Evolutionary conservation across 176 grass and related monocot species (phyloP).

Genomic region (Echinochloa phyllopogon): DNA sequence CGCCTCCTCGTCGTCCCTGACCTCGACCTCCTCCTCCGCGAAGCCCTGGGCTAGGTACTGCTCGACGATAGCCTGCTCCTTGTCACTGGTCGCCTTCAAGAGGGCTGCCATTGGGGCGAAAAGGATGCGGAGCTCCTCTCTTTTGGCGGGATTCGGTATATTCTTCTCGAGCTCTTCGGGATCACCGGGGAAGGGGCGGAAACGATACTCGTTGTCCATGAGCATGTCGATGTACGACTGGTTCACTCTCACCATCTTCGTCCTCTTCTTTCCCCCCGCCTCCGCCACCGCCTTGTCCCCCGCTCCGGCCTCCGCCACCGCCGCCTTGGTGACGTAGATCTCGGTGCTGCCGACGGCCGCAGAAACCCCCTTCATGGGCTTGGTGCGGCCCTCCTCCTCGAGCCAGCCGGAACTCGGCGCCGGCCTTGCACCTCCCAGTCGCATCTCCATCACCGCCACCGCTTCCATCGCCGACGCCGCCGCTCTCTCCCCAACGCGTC

Average conservation of each 20-base stretch:
- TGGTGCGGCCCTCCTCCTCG: too few species aligned
- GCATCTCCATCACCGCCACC: too few species aligned
- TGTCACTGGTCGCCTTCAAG: not conserved
- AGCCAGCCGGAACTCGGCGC: too few species aligned
- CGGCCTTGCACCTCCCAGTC: too few species aligned
- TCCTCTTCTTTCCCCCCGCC: too few species aligned
- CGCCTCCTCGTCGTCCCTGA: not conserved
- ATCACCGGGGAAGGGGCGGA: not conserved
- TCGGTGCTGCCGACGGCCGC: too few species aligned
- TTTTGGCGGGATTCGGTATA: not conserved
- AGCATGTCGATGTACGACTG: not conserved
- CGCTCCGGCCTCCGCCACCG: too few species aligned
- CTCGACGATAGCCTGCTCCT: not conserved
- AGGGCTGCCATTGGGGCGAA: not conserved
- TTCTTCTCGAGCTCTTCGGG: not conserved
- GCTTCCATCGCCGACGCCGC: too few species aligned
- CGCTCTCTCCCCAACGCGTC: too few species aligned
- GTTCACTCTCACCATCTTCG: not conserved
- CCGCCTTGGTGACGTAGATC: too few species aligned
- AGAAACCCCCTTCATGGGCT: too few species aligned
- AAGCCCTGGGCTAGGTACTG: not conserved
- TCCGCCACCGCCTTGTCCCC: too few species aligned
- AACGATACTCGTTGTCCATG: not conserved
- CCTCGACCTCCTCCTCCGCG: not conserved
- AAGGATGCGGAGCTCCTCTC: not conserved